phyloP scores from a whole-genome alignment of 805 yeast species.

The Ogataea ramenticola region DNA sequence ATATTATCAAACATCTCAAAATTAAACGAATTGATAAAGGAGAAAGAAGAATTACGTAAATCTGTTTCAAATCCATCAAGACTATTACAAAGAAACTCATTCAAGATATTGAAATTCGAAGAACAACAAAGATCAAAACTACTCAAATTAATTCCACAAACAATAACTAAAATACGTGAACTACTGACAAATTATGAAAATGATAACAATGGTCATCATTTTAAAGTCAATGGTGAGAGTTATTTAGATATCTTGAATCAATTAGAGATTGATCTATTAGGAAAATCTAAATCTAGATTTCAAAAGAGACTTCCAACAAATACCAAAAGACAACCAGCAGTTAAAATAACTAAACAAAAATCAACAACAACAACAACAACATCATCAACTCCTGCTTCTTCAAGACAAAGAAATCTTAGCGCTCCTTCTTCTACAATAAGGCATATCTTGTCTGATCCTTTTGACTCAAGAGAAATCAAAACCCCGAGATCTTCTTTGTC shows the following conservation, averaged over 20 bases:
- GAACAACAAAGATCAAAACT: slow-evolving; percentile 68
- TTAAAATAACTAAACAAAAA: slow-evolving; percentile 2
- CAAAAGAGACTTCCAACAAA: too few relatives aligned
- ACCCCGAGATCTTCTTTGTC: too few relatives aligned
- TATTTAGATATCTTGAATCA: slow-evolving; percentile 31
- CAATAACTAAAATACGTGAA: slow-evolving; percentile 42
- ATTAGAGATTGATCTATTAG: slow-evolving; percentile 25
- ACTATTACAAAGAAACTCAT: slow-evolving; percentile 65
- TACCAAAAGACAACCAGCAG: too few relatives aligned
- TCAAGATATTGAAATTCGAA: slow-evolving; percentile 71
- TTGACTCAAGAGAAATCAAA: background rate
- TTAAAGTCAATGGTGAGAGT: slow-evolving; percentile 42
- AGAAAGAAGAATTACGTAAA: slow-evolving; percentile 55
- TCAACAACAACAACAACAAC: background rate
- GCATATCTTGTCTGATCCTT: background rate
- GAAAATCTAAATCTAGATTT: slow-evolving; percentile 11
- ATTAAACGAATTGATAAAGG: slow-evolving; percentile 48
- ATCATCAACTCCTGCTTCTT: slow-evolving; percentile 2
- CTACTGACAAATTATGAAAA: slow-evolving; percentile 44
- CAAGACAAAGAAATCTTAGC: background rate
- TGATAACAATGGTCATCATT: slow-evolving; percentile 26
- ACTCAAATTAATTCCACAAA: slow-evolving; percentile 59
- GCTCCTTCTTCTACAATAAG: background rate
- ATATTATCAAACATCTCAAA: slow-evolving; percentile 49
- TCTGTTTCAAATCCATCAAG: slow-evolving; percentile 78